Conservation (phyloP, 768 basidiomycete genomes). For the Leccinum uliginosum region DNA sequence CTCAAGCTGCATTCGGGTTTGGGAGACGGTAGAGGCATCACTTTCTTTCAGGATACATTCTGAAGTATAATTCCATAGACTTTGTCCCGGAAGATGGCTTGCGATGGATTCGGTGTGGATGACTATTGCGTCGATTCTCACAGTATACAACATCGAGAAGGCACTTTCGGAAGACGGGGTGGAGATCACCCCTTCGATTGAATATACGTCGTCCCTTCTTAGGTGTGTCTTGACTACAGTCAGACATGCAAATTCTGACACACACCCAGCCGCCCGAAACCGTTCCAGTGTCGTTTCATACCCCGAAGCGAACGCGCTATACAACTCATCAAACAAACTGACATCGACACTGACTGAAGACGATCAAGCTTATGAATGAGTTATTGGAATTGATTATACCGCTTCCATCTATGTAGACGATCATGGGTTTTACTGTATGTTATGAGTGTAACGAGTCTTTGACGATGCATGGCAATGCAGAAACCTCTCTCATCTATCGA, state of each 20-base stretch:
- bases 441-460: background rate
- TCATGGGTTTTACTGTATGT: background rate
- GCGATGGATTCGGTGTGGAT: slow-evolving; percentile 44
- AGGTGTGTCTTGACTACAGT: slow-evolving; percentile 26
- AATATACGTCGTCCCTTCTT: slow-evolving; percentile 33
- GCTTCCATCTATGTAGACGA: background rate
- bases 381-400: background rate
- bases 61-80: slow-evolving; percentile 20
- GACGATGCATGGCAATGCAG: background rate
- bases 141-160: slow-evolving; percentile 37
- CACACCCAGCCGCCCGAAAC: slow-evolving; percentile 36
- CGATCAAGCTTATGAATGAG: background rate
- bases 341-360: background rate
- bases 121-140: slow-evolving; percentile 36
- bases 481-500: background rate
- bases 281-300: slow-evolving; percentile 36
- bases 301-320: slow-evolving; percentile 33
- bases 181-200: slow-evolving; percentile 30
- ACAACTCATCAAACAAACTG: slow-evolving; percentile 25
- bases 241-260: background rate
- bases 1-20: slow-evolving; percentile 39
- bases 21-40: slow-evolving; percentile 32
- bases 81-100: slow-evolving; percentile 43
- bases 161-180: slow-evolving; percentile 31
- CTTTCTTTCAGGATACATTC: background rate